Percentiles rank a stretch among this genome's conserved stretches.
Evolutionary conservation across 768 basidiomycete genomes (phyloP).

Genomic region (Russula foetens): DNA sequence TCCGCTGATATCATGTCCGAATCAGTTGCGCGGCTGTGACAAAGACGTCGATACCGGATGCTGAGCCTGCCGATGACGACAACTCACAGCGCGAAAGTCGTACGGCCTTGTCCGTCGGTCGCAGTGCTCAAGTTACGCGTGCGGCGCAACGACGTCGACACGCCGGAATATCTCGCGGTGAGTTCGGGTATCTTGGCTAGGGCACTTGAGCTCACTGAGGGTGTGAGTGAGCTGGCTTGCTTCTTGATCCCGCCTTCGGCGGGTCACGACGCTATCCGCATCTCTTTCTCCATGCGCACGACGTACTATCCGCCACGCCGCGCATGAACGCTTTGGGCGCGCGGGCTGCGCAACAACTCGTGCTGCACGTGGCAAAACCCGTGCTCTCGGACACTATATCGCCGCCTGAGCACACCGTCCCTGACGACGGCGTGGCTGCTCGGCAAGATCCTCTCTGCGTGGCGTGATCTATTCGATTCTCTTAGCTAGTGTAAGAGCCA

Average conservation of each 20-base stretch:
- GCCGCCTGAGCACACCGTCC: background rate
- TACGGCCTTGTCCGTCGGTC: slow-evolving; percentile 38
- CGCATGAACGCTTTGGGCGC: slow-evolving; percentile 90
- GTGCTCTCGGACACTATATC: slow-evolving; percentile 52
- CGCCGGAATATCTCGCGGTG: slow-evolving; percentile 74
- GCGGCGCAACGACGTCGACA: slow-evolving; percentile 44
- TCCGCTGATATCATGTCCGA: slow-evolving; percentile 16
- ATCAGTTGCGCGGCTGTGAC: too few relatives aligned
- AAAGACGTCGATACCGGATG: too few relatives aligned
- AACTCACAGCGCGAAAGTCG: slow-evolving; percentile 20
- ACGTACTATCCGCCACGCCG: slow-evolving; percentile 85
- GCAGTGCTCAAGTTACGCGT: slow-evolving; percentile 63
- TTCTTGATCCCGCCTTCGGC: background rate
- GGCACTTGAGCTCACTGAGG: slow-evolving; percentile 64
- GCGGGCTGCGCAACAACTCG: slow-evolving; percentile 81
- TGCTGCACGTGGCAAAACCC: slow-evolving; percentile 63
- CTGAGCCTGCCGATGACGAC: background rate
- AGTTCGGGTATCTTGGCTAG: slow-evolving; percentile 88
- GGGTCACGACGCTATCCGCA: slow-evolving; percentile 52
- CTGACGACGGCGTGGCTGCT: slow-evolving; percentile 90
- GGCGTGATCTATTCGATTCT: slow-evolving; percentile 94
- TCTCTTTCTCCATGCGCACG: slow-evolving; percentile 87
- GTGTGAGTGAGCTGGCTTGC: slow-evolving; percentile 42
- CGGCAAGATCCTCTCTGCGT: slow-evolving; percentile 81
- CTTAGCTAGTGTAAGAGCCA: slow-evolving; percentile 93